Evolutionary conservation across 1,139 yeast species (phyloP).

Genomic region (Pneumocystis oryctolagi): DNA sequence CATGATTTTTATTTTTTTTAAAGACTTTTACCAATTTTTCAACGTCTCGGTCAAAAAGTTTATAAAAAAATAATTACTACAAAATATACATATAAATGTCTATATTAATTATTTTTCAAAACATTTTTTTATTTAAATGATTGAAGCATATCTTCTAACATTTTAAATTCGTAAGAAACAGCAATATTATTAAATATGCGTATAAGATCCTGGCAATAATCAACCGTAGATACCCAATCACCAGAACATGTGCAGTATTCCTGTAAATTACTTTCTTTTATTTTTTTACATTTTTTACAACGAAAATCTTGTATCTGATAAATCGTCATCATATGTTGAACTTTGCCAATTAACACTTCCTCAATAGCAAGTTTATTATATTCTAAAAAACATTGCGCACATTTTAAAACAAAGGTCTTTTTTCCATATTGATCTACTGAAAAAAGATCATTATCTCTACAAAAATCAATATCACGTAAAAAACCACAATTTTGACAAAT

Average conservation of each 20-base stretch:
- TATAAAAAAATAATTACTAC: neutral
- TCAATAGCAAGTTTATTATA: conserved; percentile 61
- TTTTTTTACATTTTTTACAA: conserved; percentile 60
- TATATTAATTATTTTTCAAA: neutral
- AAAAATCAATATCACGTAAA: conserved; percentile 65
- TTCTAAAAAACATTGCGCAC: conserved; percentile 48
- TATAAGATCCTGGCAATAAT: neutral
- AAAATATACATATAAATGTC: neutral
- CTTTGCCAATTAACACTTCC: conserved; percentile 57
- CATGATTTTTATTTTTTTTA: neutral
- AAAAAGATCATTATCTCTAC: conserved; percentile 41
- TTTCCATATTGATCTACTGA: conserved; percentile 8
- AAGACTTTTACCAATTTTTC: neutral
- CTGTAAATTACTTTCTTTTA: conserved; percentile 57
- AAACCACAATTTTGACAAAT: conserved; percentile 69
- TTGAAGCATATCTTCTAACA: neutral
- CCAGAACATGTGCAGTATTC: conserved; percentile 82
- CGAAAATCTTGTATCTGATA: conserved; percentile 68
- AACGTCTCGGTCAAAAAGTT: neutral
- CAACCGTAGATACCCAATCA: conserved; percentile 49
- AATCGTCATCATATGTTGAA: conserved; percentile 39
- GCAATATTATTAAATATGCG: conserved; percentile 5
- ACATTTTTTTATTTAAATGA: neutral
- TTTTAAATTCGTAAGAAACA: conserved; percentile 6
- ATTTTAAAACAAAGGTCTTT: conserved; percentile 24